phyloP scores from a whole-genome alignment of 1,284 basidiomycete genomes.

The Ganoderma multipileum region DNA sequence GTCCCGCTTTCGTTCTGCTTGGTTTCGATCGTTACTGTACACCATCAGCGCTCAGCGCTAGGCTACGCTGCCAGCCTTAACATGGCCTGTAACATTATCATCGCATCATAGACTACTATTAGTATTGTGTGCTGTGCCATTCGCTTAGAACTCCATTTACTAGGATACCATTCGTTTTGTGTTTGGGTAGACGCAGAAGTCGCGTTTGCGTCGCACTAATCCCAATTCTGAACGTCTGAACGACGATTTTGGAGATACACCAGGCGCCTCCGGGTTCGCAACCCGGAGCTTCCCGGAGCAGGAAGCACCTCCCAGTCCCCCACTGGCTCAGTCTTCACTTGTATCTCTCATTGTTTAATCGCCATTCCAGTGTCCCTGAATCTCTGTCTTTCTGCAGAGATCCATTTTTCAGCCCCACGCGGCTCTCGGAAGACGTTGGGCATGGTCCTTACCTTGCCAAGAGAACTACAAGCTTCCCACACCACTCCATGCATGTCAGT shows the following conservation, averaged over 20 bases:
- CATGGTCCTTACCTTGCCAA: background rate
- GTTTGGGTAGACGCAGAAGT: background rate
- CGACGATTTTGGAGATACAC: too few species aligned
- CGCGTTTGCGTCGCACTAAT: too few species aligned
- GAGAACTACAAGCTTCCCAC: background rate
- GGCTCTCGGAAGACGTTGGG: background rate
- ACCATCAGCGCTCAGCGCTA: background rate
- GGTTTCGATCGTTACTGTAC: background rate
- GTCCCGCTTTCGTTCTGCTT: conserved; percentile 6
- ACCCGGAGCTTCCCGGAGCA: too few species aligned
- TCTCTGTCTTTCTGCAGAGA: too few species aligned
- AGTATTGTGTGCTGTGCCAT: background rate
- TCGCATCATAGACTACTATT: background rate
- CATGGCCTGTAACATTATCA: conserved; percentile 1
- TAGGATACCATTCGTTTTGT: background rate
- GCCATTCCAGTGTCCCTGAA: too few species aligned
- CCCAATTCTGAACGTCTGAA: too few species aligned
- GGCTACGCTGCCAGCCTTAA: background rate
- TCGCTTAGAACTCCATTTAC: background rate
- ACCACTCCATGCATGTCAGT: too few species aligned
- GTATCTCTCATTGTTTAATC: too few species aligned
- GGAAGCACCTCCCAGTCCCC: too few species aligned
- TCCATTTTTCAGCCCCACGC: background rate
- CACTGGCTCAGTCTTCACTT: too few species aligned
- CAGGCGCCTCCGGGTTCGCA: too few species aligned